Conservation (phyloP, 352 stramenopile species). For the Phytopythium vexans region DNA sequence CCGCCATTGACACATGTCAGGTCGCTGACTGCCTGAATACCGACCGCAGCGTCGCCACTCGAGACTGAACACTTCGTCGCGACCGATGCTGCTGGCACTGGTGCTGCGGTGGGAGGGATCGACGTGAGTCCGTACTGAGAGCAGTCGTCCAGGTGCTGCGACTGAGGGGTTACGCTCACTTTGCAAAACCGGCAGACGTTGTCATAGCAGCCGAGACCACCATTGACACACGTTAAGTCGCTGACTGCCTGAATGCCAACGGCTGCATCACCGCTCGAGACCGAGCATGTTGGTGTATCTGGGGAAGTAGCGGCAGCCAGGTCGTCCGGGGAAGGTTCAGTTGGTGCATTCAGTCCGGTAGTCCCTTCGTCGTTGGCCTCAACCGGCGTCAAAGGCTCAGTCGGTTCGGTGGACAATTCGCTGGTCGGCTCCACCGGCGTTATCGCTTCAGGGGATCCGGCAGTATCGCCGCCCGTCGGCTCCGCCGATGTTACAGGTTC, state of each 20-base stretch:
- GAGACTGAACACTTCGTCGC: slow-evolving; percentile 11
- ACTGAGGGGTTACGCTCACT: slow-evolving; percentile 5
- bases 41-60: slow-evolving; percentile 15
- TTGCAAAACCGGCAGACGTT: slow-evolving; percentile 34
- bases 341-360: too few species aligned
- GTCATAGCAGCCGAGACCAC: slow-evolving; percentile 39
- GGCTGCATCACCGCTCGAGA: slow-evolving; percentile 28
- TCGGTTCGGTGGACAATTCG: too few species aligned
- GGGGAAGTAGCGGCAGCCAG: too few species aligned
- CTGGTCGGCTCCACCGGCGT: too few species aligned
- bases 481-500: too few species aligned
- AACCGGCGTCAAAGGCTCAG: too few species aligned
- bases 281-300: too few species aligned
- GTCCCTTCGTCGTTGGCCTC: too few species aligned
- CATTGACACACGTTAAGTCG: slow-evolving; percentile 20
- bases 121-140: background rate
- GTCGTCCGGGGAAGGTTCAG: too few species aligned
- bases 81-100: background rate
- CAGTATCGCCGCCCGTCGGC: too few species aligned
- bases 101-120: background rate
- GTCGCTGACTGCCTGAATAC: slow-evolving; percentile 25
- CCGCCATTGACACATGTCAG: slow-evolving; percentile 16
- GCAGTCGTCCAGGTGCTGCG: slow-evolving; percentile 6
- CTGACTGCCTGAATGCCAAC: slow-evolving; percentile 28
- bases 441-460: too few species aligned